phyloP scores from a whole-genome alignment of 805 yeast species.

The Hanseniaspora lachancei region DNA sequence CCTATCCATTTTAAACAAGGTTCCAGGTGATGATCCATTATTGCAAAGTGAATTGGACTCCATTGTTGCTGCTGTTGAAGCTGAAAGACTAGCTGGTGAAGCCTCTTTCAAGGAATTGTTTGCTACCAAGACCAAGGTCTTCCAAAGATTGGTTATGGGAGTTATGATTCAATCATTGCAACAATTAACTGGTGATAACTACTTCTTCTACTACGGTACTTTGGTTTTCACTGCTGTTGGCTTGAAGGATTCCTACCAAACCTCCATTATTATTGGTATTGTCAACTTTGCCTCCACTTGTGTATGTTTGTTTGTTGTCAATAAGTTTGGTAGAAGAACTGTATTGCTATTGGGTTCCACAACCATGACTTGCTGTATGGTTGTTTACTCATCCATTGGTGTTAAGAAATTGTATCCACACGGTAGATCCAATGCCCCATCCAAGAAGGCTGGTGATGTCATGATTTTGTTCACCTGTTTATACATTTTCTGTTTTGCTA shows the following conservation, averaged over 20 bases:
- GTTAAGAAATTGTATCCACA: slow-evolving; percentile 31
- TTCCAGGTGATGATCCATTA: slow-evolving; percentile 33
- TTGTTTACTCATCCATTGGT: slow-evolving; percentile 45
- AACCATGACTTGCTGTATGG: slow-evolving; percentile 34
- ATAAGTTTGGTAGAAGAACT: slow-evolving; percentile 38
- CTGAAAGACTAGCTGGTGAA: slow-evolving; percentile 45
- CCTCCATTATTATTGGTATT: slow-evolving; percentile 43
- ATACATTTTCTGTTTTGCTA: slow-evolving; percentile 55
- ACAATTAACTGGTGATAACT: slow-evolving; percentile 52
- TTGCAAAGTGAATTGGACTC: slow-evolving; percentile 39
- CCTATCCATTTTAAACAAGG: slow-evolving; percentile 41
- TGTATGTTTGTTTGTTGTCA: slow-evolving; percentile 36
- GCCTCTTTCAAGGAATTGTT: slow-evolving; percentile 36
- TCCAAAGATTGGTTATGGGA: slow-evolving; percentile 35
- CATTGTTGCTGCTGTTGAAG: slow-evolving; percentile 44
- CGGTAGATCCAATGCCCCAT: slow-evolving; percentile 25
- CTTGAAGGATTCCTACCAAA: slow-evolving; percentile 40
- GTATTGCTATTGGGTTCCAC: slow-evolving; percentile 34
- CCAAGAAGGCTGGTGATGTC: slow-evolving; percentile 26
- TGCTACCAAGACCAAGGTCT: slow-evolving; percentile 55
- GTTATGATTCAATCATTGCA: slow-evolving; percentile 45
- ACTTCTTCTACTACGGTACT: slow-evolving; percentile 53
- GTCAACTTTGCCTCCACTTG: slow-evolving; percentile 46
- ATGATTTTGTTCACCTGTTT: slow-evolving; percentile 30
- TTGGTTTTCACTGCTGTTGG: slow-evolving; percentile 20